A percentile compares a stretch with the other conserved stretches of the same genome.
Evolutionary conservation across 164 flowering plant genomes (phyloP).

Genomic region (Aristolochia fimbriata): DNA sequence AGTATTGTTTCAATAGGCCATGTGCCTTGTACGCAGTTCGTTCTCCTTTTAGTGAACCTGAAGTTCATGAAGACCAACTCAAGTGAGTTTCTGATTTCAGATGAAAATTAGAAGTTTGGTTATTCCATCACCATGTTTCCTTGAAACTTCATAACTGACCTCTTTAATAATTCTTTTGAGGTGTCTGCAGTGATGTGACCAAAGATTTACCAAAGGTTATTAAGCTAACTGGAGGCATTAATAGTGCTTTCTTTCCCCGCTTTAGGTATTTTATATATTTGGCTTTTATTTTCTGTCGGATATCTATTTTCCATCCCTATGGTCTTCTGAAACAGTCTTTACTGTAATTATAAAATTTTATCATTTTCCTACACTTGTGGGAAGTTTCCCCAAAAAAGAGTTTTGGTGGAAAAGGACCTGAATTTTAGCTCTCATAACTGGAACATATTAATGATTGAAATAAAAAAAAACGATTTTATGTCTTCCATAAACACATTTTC

Average conservation of each 20-base stretch:
- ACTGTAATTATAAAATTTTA: too few species aligned
- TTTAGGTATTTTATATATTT: slow-evolving; percentile 50
- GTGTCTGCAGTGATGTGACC: slow-evolving; percentile 23
- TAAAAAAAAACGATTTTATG: too few species aligned
- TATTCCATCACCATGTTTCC: background rate
- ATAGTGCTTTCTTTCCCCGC: slow-evolving; percentile 78
- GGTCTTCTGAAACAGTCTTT: too few species aligned
- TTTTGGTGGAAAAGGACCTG: too few species aligned
- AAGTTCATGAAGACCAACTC: slow-evolving; percentile 17
- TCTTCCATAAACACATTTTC: too few species aligned
- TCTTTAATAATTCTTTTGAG: background rate
- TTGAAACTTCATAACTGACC: background rate
- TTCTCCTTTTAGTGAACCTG: slow-evolving; percentile 31
- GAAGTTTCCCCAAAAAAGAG: too few species aligned
- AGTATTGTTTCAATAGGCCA: slow-evolving; percentile 84
- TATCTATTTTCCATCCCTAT: too few species aligned
- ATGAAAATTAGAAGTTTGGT: background rate
- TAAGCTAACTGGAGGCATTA: slow-evolving; percentile 59
- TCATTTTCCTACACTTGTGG: too few species aligned
- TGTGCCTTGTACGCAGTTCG: slow-evolving; percentile 76
- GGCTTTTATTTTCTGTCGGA: too few species aligned
- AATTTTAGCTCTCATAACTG: too few species aligned
- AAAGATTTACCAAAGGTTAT: slow-evolving; percentile 23
- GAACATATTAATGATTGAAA: too few species aligned
- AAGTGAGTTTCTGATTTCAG: slow-evolving; percentile 26